These are phyloP conservation scores for Apophysomyces elegans DNA, from an alignment of 371 early-diverging fungal species.

Conservation along the genomic window DNA sequence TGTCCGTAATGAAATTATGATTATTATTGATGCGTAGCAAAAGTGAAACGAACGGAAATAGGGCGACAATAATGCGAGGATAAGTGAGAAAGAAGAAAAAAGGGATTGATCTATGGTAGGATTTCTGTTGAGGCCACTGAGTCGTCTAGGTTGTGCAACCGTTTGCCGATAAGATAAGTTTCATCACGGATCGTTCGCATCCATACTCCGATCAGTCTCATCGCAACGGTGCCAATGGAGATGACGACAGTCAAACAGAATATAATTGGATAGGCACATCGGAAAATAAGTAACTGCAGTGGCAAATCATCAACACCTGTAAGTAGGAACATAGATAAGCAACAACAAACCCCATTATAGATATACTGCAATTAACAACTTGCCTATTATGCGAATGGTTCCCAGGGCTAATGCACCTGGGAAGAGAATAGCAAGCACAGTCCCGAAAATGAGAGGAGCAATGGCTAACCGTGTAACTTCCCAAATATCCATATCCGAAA, in stretches of 20 bases:
- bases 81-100: too few species aligned
- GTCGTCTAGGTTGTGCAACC: slow-evolving; percentile 59
- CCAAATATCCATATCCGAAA: slow-evolving; percentile 30
- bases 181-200: slow-evolving; percentile 62
- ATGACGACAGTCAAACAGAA: slow-evolving; percentile 21
- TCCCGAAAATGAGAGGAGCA: slow-evolving; percentile 33
- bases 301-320: slow-evolving; percentile 20
- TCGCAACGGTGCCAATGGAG: slow-evolving; percentile 3
- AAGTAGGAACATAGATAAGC: not conserved
- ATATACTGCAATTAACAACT: not conserved
- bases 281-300: slow-evolving; percentile 30
- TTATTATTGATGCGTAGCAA: too few species aligned
- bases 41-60: too few species aligned
- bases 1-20: too few species aligned
- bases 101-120: not conserved
- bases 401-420: slow-evolving; percentile 30
- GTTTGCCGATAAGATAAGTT: slow-evolving; percentile 63
- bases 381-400: slow-evolving; percentile 18
- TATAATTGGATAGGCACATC: slow-evolving; percentile 39
- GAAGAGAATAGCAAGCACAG: slow-evolving; percentile 20
- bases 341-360: not conserved
- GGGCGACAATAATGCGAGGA: too few species aligned
- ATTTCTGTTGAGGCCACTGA: not conserved
- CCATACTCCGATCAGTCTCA: slow-evolving; percentile 44
- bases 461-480: slow-evolving; percentile 38